phyloP scores from a whole-genome alignment of 495 filamentous ascomycete species.

The Letharia lupina region DNA sequence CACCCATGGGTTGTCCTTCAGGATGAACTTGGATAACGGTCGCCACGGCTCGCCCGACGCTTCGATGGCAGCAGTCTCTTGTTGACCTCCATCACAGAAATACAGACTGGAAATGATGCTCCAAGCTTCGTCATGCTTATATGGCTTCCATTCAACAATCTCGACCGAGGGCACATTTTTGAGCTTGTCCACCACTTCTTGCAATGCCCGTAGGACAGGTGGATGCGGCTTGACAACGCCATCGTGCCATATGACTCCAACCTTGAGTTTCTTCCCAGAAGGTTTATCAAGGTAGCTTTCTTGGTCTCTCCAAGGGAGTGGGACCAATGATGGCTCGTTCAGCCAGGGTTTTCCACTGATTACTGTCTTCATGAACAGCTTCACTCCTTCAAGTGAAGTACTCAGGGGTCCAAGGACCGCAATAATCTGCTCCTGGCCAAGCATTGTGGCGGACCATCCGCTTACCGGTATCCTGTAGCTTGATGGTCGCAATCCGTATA shows the following conservation, averaged over 20 bases:
- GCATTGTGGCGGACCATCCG: constrained; percentile 36
- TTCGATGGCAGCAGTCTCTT: constrained; percentile 38
- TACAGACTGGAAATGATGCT: constrained; percentile 50
- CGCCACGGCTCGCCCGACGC: constrained; percentile 48
- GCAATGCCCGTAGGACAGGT: constrained; percentile 53
- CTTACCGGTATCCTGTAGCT: constrained; percentile 25
- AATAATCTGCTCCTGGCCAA: constrained; percentile 51
- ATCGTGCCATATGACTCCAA: constrained; percentile 66
- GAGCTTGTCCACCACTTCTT: constrained; percentile 47
- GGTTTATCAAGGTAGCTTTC: constrained; percentile 21
- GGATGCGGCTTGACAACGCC: constrained; percentile 64
- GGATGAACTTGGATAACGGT: constrained; percentile 50
- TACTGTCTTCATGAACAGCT: constrained; percentile 54
- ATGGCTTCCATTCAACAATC: constrained; percentile 58
- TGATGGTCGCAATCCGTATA: constrained; percentile 32
- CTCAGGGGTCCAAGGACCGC: constrained; percentile 56
- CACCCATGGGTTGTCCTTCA: constrained; percentile 42
- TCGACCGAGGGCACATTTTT: constrained; percentile 41
- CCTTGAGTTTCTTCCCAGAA: constrained; percentile 43
- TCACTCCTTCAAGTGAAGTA: constrained; percentile 52
- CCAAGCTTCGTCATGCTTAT: constrained; percentile 54
- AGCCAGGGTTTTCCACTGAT: constrained; percentile 55
- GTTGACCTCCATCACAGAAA: constrained; percentile 45
- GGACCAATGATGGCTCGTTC: constrained; percentile 48
- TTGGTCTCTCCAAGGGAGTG: constrained; percentile 49